Evolutionary conservation across 495 filamentous ascomycete genomes (phyloP), one percentile per base, ranked within the genome.

Genomic region (Penicillium turbatum): DNA sequence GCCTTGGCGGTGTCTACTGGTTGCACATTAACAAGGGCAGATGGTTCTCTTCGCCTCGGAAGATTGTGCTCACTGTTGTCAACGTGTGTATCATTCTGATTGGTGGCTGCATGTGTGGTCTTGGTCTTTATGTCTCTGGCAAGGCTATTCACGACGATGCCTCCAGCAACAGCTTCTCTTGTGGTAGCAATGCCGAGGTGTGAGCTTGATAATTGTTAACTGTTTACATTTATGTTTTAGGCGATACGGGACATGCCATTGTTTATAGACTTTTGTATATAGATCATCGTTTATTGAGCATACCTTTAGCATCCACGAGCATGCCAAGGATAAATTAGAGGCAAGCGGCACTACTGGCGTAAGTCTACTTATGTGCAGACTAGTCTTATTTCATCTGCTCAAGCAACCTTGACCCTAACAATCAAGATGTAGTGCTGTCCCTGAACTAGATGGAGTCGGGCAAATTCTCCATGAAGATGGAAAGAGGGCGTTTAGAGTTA

Each of bases 1-100:
- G 75, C 12, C 63, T 75, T 12, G 63, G 59, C 44, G 72, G 73
- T 15, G 61, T 76, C 12, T 79, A 75, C 59, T 75, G 76, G 73
- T 54, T 77, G 6, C 67, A 65, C 56, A 50, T 78, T 57, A 76
- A 76, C 48, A 45, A 61, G 44, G 73, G 68, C 10, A 35, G 53
- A 10, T 74, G 68, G 61, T 67, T 68, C 21, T 61, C 64, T 6
- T 70, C 62, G 6, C 60, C 59, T 15, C 53, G 58, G 41, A 75
- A 74, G 60, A 71, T 71, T 16, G 51, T 48, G n/a, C 57, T 78
- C 32, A 69, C 70, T 3, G 48, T 63, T 9, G 6, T 72, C 35
- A 76, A 76, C 37, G 26, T 70, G 0, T n/a, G 60, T 1, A 60
- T 64, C 34, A 51, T 76, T 16, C 52, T 56, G 6, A 63, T 73